A percentile compares a stretch with the other conserved stretches of the same genome.
phyloP scores from a whole-genome alignment of 129 eudicot genomes.

The Tagetes patula region DNA sequence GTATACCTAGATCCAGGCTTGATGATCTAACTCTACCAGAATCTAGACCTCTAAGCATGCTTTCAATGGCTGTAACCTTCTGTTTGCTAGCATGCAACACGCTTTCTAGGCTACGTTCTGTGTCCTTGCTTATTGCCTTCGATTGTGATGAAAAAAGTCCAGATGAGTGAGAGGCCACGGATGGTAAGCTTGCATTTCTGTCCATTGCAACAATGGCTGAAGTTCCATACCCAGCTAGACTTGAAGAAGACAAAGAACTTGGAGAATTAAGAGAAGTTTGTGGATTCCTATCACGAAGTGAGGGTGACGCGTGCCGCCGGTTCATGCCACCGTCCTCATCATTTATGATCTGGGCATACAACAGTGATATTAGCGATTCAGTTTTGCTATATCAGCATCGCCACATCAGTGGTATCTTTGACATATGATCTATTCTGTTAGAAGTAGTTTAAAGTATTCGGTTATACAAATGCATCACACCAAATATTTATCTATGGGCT shows the following conservation, averaged over 20 bases:
- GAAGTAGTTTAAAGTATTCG: background rate
- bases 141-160: conserved; percentile 74
- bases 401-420: background rate
- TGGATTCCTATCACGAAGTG: conserved; percentile 83
- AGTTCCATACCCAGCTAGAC: conserved; percentile 87
- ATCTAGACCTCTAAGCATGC: conserved; percentile 91
- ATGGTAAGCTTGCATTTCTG: conserved; percentile 62
- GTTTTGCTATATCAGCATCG: background rate
- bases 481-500: background rate
- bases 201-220: conserved; percentile 99
- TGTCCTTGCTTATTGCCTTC: conserved; percentile 48
- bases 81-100: conserved; percentile 93
- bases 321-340: conserved; percentile 94
- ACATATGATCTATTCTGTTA: background rate
- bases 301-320: conserved; percentile 91
- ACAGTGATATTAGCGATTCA: conserved; percentile 4
- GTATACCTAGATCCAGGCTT: conserved; percentile 87
- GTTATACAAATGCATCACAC: background rate
- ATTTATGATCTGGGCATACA: conserved; percentile 58
- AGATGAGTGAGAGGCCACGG: conserved; percentile 68
- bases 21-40: conserved; percentile 76
- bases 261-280: conserved; percentile 52
- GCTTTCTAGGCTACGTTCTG: conserved; percentile 93
- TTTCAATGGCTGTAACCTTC: conserved; percentile 94
- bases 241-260: conserved; percentile 39